Conservation (phyloP, 768 basidiomycete species). For the Termitomyces sp. region DNA sequence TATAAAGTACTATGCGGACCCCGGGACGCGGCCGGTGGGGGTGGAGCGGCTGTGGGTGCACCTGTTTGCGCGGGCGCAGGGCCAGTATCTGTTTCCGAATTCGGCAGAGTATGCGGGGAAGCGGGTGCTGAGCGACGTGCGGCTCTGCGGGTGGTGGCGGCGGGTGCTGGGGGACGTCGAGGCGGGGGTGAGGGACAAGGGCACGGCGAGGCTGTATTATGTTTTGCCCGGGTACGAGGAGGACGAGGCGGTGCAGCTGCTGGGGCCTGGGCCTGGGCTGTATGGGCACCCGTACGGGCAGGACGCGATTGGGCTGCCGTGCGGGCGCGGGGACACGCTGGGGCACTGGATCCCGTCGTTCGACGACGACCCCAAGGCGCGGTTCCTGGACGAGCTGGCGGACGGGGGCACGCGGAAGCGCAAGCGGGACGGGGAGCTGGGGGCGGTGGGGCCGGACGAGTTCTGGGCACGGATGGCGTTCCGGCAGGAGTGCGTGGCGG, state of each 20-base stretch:
- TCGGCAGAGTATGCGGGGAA: constrained; percentile 68
- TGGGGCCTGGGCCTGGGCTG: constrained; percentile 38
- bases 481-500: constrained; percentile 89
- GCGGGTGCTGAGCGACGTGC: constrained; percentile 67
- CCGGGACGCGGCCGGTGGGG: constrained; percentile 52
- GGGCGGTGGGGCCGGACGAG: constrained; percentile 61
- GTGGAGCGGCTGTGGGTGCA: constrained; percentile 70
- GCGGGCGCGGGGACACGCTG: constrained; percentile 35
- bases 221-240: constrained; percentile 66
- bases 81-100: constrained; percentile 92
- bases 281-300: constrained; percentile 79
- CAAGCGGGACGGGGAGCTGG: constrained; percentile 44
- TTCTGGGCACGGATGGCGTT: constrained; percentile 99
- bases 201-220: constrained; percentile 42
- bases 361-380: constrained; percentile 94
- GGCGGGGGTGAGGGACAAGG: constrained; percentile 26
- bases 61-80: constrained; percentile 86
- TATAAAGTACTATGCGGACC: constrained; percentile 57
- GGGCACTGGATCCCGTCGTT: constrained; percentile 83
- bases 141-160: constrained; percentile 93
- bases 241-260: constrained; percentile 56
- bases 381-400: constrained; percentile 90
- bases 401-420: constrained; percentile 57
- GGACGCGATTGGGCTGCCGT: constrained; percentile 43
- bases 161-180: constrained; percentile 58